Evolutionary conservation across 495 filamentous ascomycete genomes (phyloP).

Genomic region (Aspergillus ostianus): DNA sequence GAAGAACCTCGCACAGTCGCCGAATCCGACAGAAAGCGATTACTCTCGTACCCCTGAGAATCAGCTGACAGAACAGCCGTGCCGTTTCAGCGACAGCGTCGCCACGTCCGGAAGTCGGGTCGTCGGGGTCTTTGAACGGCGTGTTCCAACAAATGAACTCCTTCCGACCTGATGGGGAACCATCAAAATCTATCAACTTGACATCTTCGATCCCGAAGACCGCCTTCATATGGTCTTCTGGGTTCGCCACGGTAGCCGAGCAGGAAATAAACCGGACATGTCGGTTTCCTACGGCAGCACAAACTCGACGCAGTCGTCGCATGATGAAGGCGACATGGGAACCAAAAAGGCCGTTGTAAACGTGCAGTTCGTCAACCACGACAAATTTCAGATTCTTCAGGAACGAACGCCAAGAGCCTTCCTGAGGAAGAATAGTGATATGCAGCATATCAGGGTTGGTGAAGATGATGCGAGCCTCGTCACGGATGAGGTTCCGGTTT

Average conservation of each 20-base stretch:
- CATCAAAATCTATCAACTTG: slow-evolving; percentile 81
- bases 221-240: slow-evolving; percentile 84
- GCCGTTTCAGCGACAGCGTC: slow-evolving; percentile 82
- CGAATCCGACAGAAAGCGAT: slow-evolving; percentile 91
- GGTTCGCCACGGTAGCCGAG: slow-evolving; percentile 96
- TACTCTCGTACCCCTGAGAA: slow-evolving; percentile 84
- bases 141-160: slow-evolving; percentile 99
- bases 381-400: slow-evolving; percentile 87
- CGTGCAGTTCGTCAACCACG: slow-evolving; percentile 87
- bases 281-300: slow-evolving; percentile 86
- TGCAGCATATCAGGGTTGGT: slow-evolving; percentile 99
- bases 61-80: slow-evolving; percentile 83
- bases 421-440: slow-evolving; percentile 88
- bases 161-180: slow-evolving; percentile 89
- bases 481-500: slow-evolving; percentile 74
- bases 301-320: slow-evolving; percentile 83
- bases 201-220: slow-evolving; percentile 88
- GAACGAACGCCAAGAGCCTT: slow-evolving; percentile 85
- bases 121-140: slow-evolving; percentile 84
- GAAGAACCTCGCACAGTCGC: slow-evolving; percentile 81
- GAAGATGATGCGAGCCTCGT: slow-evolving; percentile 91
- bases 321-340: slow-evolving; percentile 95
- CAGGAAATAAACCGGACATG: slow-evolving; percentile 93
- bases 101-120: slow-evolving; percentile 82
- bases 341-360: slow-evolving; percentile 94